Evolutionary conservation across 352 stramenopile species (phyloP), one percentile per base, ranked within the genome.

Genomic region (Sclerospora graminicola): DNA sequence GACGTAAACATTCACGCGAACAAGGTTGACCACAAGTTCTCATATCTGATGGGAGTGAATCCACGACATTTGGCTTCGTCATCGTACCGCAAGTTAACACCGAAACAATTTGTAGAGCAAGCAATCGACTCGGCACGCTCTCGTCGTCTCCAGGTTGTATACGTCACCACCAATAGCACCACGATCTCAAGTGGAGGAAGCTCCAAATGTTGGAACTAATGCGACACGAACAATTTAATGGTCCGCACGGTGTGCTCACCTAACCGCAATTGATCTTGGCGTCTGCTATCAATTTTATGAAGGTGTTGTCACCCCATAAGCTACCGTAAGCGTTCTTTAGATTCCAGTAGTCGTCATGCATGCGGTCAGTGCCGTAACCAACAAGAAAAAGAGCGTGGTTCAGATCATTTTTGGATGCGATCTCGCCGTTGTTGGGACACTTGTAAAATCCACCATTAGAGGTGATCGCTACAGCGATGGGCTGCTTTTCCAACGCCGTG

Each of bases 361-460:
- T 62, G 5, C 54, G 51, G 20, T 85, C 73, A 7, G 63, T 82
- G 31, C 69, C 78, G 36, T 88, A 90, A 15, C 78, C 78, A 5
- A 90, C 78, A 3, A 90, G 65, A 50, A 90, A n/a, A 27, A 90
- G 43, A 18, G 78, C 78, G 48, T 90, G 75, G 43, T 90, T 86
- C 27, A 90, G 56, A 24, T 85, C 60, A 39, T 81, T 70, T 42
- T 84, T 84, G 0, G 66, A 79, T 8, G 66, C 51, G 31, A 90
- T 67, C 6, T 58, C 57, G 14, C 76, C 76, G 34, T 68, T 53
- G 61, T 88, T 85, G 2, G 72, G 74, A 23, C 78, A 90, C 15
- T 57, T 72, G 59, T 87, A 90, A 36, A 82, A 83, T 2, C 64
- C 78, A 2, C 74, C 73, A 16, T 73, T 76, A 19, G 75, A 85